Percentiles rank a stretch among this genome's conserved stretches.
Conservation (phyloP, 2,329 filamentous ascomycete species). For the Aspergillus amoenus region DNA sequence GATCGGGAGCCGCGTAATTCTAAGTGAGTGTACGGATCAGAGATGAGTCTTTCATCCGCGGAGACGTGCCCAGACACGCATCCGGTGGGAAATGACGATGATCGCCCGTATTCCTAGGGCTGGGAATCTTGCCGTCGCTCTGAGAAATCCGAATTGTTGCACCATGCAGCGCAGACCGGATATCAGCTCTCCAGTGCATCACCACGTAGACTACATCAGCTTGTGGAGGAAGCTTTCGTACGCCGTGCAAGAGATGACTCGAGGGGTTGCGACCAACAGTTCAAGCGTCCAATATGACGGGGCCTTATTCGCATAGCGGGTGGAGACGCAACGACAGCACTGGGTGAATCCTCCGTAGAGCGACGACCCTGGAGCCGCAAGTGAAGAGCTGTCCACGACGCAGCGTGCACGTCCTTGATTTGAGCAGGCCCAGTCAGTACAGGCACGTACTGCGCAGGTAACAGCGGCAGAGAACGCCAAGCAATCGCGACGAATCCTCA, state of each 20-base stretch:
- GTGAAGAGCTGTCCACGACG: neutral
- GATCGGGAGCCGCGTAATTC: constrained; percentile 22
- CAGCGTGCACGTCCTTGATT: no score
- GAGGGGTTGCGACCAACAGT: neutral
- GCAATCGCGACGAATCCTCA: neutral
- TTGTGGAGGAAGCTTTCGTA: constrained; percentile 4
- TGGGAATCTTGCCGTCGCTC: constrained; percentile 3
- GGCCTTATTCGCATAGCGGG: neutral
- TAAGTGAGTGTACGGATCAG: constrained; percentile 5
- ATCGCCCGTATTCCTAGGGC: neutral
- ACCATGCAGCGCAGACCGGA: neutral
- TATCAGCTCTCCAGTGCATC: neutral
- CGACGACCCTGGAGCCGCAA: neutral
- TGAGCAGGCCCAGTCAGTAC: no score
- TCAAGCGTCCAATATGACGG: neutral
- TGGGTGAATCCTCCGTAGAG: neutral
- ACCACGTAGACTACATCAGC: constrained; percentile 13
- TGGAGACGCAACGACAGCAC: constrained; percentile 1
- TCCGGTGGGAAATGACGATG: constrained; percentile 1
- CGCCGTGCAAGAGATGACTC: neutral
- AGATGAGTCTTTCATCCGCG: neutral
- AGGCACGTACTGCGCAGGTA: no score
- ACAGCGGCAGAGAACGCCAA: neutral
- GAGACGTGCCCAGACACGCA: neutral
- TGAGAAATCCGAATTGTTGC: neutral